These are phyloP conservation scores for Leptomonas pyrrhocoris DNA, from an alignment of 208 protist genomes.

Conservation along the genomic window DNA sequence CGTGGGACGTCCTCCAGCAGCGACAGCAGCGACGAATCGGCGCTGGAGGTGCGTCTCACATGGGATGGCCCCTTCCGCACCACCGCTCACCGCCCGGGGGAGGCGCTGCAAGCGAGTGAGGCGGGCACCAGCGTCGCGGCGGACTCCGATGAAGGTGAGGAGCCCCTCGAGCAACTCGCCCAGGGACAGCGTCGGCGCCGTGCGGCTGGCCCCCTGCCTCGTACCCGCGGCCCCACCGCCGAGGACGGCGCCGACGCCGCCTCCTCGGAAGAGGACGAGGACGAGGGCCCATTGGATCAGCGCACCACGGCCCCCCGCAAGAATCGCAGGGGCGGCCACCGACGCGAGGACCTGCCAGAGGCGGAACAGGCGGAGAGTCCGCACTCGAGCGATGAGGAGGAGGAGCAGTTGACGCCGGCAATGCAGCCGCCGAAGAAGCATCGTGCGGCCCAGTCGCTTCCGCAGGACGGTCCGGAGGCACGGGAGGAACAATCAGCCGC, in stretches of 20 bases:
- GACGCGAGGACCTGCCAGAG: not conserved
- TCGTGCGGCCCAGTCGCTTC: not conserved
- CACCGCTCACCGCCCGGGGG: slow-evolving; percentile 2
- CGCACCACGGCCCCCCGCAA: not conserved
- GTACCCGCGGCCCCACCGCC: not conserved
- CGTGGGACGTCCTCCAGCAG: not conserved
- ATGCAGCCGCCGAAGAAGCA: not conserved
- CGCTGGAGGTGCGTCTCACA: slow-evolving; percentile 5
- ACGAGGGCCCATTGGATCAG: not conserved
- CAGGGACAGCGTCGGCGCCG: not conserved
- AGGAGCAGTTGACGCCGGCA: not conserved
- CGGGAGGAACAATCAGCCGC: not conserved
- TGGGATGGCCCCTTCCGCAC: slow-evolving; percentile 5
- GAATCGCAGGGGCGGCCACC: not conserved
- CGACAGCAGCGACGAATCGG: slow-evolving; percentile 9
- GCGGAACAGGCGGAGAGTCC: not conserved
- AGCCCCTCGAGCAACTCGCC: not conserved
- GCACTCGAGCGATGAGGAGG: slow-evolving; percentile 5
- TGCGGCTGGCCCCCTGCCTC: not conserved
- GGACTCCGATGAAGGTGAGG: not conserved
- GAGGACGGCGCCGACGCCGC: slow-evolving; percentile 3
- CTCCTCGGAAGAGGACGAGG: slow-evolving; percentile 9
- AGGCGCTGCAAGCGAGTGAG: not conserved
- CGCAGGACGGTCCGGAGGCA: not conserved
- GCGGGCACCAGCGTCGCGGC: not conserved